phyloP scores from a whole-genome alignment of 805 yeast species.

The Saccharomycopsis babjevae region DNA sequence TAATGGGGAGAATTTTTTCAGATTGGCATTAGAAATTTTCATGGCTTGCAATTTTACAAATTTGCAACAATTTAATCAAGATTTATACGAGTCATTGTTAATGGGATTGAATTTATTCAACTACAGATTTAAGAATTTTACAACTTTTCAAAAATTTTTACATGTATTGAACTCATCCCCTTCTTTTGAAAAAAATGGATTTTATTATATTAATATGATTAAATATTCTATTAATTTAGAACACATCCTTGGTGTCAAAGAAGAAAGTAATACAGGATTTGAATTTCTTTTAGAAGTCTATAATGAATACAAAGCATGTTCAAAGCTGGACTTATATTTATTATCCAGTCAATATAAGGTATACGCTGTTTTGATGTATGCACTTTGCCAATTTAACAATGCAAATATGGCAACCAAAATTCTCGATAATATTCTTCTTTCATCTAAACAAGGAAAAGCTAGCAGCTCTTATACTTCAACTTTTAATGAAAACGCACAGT shows the following conservation, averaged over 20 bases:
- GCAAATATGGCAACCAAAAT: slow-evolving; percentile 13
- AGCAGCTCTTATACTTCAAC: background rate
- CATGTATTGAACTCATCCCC: background rate
- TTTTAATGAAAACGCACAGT: background rate
- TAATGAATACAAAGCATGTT: slow-evolving; percentile 8
- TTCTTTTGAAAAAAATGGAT: slow-evolving; percentile 5
- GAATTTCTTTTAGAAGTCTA: slow-evolving; percentile 7
- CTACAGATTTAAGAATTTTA: slow-evolving; percentile 6
- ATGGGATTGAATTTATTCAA: slow-evolving; percentile 13
- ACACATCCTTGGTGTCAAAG: background rate
- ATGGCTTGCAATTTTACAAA: slow-evolving; percentile 14
- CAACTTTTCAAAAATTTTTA: slow-evolving; percentile 12
- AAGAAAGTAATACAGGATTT: background rate
- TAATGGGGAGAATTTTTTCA: slow-evolving; percentile 15
- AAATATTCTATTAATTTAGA: slow-evolving; percentile 8
- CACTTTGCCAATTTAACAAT: slow-evolving; percentile 12
- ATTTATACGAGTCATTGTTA: slow-evolving; percentile 12
- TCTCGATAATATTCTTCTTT: slow-evolving; percentile 13
- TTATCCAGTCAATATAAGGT: slow-evolving; percentile 11
- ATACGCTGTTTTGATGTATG: slow-evolving; percentile 12
- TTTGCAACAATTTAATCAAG: slow-evolving; percentile 7
- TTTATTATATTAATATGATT: slow-evolving; percentile 14
- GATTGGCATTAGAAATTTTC: slow-evolving; percentile 16
- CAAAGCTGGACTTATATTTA: background rate
- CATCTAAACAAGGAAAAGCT: background rate